Conservation (phyloP, 495 filamentous ascomycete species). For the Trichoderma reesei region DNA sequence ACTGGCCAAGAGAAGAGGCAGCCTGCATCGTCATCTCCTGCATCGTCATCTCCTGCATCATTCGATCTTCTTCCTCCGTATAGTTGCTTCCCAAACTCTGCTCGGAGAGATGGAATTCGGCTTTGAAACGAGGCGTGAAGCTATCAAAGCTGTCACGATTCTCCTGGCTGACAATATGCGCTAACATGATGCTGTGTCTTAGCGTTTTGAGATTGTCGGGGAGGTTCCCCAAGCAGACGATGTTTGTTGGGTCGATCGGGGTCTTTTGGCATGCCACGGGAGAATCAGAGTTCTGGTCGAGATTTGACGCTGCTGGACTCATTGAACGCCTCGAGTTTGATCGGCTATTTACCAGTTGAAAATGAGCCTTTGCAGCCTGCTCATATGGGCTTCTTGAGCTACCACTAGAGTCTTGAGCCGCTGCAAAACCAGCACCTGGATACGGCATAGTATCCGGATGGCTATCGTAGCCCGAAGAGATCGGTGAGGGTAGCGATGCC, state of each 20-base stretch:
- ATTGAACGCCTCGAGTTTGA: not conserved
- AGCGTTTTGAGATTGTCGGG: constrained; percentile 41
- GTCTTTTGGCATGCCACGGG: constrained; percentile 27
- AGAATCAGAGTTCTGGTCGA: not conserved
- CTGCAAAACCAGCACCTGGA: not conserved
- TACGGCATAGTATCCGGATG: not conserved
- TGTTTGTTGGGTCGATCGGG: constrained; percentile 39
- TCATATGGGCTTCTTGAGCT: not conserved
- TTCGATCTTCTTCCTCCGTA: constrained; percentile 35
- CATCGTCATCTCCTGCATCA: constrained; percentile 14
- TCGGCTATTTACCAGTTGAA: not conserved
- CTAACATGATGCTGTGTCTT: constrained; percentile 15
- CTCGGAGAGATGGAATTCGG: not conserved
- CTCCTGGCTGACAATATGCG: constrained; percentile 29
- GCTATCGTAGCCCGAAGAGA: constrained; percentile 26
- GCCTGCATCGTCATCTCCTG: constrained; percentile 13
- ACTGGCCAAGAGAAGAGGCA: not conserved
- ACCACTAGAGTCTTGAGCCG: not conserved
- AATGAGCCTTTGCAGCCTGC: too few species aligned
- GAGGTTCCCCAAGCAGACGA: constrained; percentile 42
- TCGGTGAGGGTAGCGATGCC: constrained; percentile 34
- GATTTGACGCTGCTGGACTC: not conserved
- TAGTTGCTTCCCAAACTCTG: constrained; percentile 41
- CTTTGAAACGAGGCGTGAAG: constrained; percentile 5
- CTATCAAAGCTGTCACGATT: constrained; percentile 22